Evolutionary conservation across 2,329 filamentous ascomycete genomes (phyloP).

Genomic region (Lecanicillium sp.): DNA sequence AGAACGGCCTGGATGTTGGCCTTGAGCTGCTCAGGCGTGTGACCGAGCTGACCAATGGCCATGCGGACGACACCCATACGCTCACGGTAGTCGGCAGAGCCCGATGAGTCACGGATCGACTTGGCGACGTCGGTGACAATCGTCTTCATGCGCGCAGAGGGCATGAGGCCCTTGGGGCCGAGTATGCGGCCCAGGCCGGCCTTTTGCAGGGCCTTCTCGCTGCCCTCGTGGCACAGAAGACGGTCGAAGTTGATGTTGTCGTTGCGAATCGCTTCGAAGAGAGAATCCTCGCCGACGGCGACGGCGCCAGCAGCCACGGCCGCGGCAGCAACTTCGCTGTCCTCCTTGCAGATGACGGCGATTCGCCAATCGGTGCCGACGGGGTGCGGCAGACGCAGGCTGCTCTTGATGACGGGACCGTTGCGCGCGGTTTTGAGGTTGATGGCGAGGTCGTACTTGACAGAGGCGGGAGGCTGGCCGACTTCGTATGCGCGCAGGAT

Average conservation of each 20-base stretch:
- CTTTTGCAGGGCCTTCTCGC: slow-evolving; percentile 72
- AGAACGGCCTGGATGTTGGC: slow-evolving; percentile 78
- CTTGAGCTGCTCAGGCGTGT: slow-evolving; percentile 79
- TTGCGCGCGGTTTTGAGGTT: slow-evolving; percentile 79
- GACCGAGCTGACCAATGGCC: slow-evolving; percentile 85
- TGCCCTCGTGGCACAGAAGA: slow-evolving; percentile 78
- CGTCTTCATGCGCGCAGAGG: slow-evolving; percentile 78
- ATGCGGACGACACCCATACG: slow-evolving; percentile 76
- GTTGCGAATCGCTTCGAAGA: slow-evolving; percentile 70
- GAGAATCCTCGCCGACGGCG: slow-evolving; percentile 75
- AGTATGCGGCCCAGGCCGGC: slow-evolving; percentile 73
- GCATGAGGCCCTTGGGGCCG: slow-evolving; percentile 89
- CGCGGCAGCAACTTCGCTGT: slow-evolving; percentile 64
- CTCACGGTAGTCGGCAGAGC: slow-evolving; percentile 83
- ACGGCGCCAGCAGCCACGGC: slow-evolving; percentile 74
- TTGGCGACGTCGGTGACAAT: slow-evolving; percentile 73
- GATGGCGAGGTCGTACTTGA: slow-evolving; percentile 86
- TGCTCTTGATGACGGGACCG: slow-evolving; percentile 80
- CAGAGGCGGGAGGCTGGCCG: slow-evolving; percentile 62
- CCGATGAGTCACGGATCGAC: slow-evolving; percentile 76
- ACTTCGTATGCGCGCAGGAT: slow-evolving; percentile 92
- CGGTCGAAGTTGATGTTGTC: slow-evolving; percentile 83
- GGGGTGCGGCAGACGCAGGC: slow-evolving; percentile 80
- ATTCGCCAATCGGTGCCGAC: slow-evolving; percentile 85
- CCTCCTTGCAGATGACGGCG: slow-evolving; percentile 84